These are phyloP conservation scores for Kappamyces sp. DNA, from an alignment of 192 early-diverging fungal species.

Conservation along the genomic window DNA sequence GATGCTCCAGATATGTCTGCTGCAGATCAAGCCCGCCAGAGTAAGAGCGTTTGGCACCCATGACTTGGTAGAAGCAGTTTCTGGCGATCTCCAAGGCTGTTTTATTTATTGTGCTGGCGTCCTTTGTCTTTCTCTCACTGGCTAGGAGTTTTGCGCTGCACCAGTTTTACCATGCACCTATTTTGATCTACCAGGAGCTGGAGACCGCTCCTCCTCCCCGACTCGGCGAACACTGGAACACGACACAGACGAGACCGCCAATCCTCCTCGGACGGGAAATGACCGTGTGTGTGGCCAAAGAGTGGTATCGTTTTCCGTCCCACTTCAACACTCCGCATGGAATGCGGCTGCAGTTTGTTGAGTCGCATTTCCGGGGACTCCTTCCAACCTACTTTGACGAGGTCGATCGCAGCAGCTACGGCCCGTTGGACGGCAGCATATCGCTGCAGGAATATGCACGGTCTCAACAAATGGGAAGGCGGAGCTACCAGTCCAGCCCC, in stretches of 20 bases:
- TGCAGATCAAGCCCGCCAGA: not conserved
- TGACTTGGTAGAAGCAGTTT: too few relatives aligned
- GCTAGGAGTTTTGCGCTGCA: conserved; percentile 42
- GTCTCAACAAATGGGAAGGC: not conserved
- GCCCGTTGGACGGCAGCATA: conserved; percentile 5
- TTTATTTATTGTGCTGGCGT: too few relatives aligned
- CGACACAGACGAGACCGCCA: conserved; percentile 10
- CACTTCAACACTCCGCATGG: conserved; percentile 82
- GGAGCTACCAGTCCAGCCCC: conserved; percentile 19
- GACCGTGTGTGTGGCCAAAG: conserved; percentile 79
- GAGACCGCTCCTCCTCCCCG: conserved; percentile 4
- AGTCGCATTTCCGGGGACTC: conserved; percentile 66
- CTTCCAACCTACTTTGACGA: conserved; percentile 77
- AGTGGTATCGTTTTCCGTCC: conserved; percentile 92
- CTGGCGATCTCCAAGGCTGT: too few relatives aligned
- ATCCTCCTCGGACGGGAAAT: conserved; percentile 20
- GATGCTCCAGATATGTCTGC: conserved; percentile 28
- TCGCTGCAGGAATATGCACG: not conserved
- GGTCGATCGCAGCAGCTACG: conserved; percentile 5
- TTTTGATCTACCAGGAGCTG: conserved; percentile 52
- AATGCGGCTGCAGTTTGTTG: conserved; percentile 63
- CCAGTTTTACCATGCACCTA: conserved; percentile 70
- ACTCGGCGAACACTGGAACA: not conserved
- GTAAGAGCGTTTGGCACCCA: not conserved
- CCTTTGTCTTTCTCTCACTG: conserved; percentile 6